Evolutionary conservation across 495 filamentous ascomycete species (phyloP), one percentile per base, ranked within the genome.

Genomic region (Hypoxylon rickii): DNA sequence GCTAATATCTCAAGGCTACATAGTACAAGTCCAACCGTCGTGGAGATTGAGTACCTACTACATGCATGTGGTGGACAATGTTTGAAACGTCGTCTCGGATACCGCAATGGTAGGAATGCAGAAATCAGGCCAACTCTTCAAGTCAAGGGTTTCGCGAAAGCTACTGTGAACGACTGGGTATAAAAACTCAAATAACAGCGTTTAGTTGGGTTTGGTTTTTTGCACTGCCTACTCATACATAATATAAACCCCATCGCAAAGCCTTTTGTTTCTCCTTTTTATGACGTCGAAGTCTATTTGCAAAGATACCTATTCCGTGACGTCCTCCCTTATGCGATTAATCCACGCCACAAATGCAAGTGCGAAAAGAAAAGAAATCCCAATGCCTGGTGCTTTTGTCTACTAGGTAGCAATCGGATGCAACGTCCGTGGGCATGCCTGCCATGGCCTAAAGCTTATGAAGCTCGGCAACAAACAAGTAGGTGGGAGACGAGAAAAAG

Each of bases 271-370:
- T 64, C 58, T 61, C 40, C 54, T 57, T 65, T 64, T 64, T 57
- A 55, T 44, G 63, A 62, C 63, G 38, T 61, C 48, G 46, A 64
- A 40, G 66, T 69, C 66, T 69, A 69, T 64, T 47, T 55, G 52
- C 38, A 51, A 59, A 50, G 37, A 24, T 65, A 55, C 38, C 66
- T 53, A 24, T 61, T 38, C 60, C 63, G 19, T 55, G 44, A 55
- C 38, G 46, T 40, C 58, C 55, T 60, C 63, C 61, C 29, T 56
- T 58, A 62, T 66, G 59, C 55, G 59, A 64, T 51, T 53, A 56
- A 51, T 37, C 63, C 60, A 62, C 56, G 63, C 60, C 66, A 36
- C 36, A 51, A 51, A 64, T 66, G 66, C 57, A 69, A 59, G 53
- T 66, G 63, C 50, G 56, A 66, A 13, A 68, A 63, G 22, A 46